These are phyloP conservation scores for Ceratobasidium sp. DNA, from an alignment of 1,284 basidiomycete genomes.

Conservation along the genomic window DNA sequence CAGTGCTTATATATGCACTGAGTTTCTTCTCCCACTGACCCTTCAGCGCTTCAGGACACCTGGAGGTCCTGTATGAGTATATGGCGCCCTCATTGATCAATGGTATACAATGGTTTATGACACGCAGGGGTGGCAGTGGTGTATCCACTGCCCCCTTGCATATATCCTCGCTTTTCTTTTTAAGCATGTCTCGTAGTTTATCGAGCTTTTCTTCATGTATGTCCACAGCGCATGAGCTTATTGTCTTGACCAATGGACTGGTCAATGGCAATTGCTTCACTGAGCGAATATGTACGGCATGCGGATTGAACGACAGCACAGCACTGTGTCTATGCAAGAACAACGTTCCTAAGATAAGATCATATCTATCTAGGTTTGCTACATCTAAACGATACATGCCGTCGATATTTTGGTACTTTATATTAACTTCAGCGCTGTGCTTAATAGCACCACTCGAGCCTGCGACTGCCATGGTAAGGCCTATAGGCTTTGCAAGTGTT, in stretches of 20 bases:
- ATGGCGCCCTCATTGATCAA: conserved; percentile 54
- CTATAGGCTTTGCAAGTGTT: conserved; percentile 50
- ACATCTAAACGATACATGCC: conserved; percentile 52
- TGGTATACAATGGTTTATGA: conserved; percentile 57
- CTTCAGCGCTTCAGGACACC: conserved; percentile 53
- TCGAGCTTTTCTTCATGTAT: conserved; percentile 47
- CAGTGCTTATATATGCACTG: conserved; percentile 44
- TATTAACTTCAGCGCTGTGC: conserved; percentile 21
- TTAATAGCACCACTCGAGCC: conserved; percentile 50
- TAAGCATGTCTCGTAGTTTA: conserved; percentile 41
- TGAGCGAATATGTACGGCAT: no score
- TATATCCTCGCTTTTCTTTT: conserved; percentile 48
- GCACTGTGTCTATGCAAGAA: conserved; percentile 51
- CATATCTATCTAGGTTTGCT: conserved; percentile 50
- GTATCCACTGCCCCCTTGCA: conserved; percentile 51
- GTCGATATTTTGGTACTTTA: conserved; percentile 54
- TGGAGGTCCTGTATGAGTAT: conserved; percentile 47
- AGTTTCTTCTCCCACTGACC: conserved; percentile 51
- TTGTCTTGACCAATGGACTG: no score
- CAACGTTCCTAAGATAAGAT: conserved; percentile 52
- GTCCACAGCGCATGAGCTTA: conserved; percentile 44
- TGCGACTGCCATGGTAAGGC: conserved; percentile 52
- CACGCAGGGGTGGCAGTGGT: conserved; percentile 53
- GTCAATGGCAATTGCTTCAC: no score
- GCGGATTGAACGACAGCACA: no score